Conservation (phyloP, 441 rosid genomes). For the Theobroma grandiflorum region DNA sequence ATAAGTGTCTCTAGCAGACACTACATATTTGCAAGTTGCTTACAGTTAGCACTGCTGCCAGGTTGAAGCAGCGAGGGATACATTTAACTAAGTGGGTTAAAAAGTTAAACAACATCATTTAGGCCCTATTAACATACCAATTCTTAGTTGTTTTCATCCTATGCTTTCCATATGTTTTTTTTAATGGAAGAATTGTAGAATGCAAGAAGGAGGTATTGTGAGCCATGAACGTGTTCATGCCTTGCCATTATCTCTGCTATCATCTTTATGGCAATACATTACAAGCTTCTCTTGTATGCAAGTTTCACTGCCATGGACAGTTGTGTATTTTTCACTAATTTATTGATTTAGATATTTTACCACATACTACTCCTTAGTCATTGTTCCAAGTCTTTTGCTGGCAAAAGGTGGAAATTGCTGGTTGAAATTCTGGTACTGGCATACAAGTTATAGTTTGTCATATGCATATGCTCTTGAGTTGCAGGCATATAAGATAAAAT, state of each 20-base stretch:
- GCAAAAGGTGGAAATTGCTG: neutral
- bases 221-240: neutral
- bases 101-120: neutral
- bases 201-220: neutral
- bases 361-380: slow-evolving; percentile 14
- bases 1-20: neutral
- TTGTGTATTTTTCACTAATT: neutral
- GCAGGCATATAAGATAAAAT: neutral
- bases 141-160: slow-evolving; percentile 9
- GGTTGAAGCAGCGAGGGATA: neutral
- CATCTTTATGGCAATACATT: neutral
- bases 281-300: neutral
- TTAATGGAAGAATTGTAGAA: slow-evolving; percentile 9
- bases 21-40: slow-evolving; percentile 1
- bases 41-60: neutral
- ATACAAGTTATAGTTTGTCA: neutral
- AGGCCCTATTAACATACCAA: neutral
- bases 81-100: slow-evolving; percentile 7
- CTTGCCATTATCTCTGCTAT: neutral
- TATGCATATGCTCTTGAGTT: slow-evolving; percentile 4
- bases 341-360: neutral
- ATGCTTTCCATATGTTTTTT: neutral
- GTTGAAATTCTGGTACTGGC: slow-evolving; percentile 4
- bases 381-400: neutral
- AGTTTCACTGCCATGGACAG: neutral